These are phyloP conservation scores for Globisporangium parvum DNA, from an alignment of 352 stramenopile species.

Conservation along the genomic window DNA sequence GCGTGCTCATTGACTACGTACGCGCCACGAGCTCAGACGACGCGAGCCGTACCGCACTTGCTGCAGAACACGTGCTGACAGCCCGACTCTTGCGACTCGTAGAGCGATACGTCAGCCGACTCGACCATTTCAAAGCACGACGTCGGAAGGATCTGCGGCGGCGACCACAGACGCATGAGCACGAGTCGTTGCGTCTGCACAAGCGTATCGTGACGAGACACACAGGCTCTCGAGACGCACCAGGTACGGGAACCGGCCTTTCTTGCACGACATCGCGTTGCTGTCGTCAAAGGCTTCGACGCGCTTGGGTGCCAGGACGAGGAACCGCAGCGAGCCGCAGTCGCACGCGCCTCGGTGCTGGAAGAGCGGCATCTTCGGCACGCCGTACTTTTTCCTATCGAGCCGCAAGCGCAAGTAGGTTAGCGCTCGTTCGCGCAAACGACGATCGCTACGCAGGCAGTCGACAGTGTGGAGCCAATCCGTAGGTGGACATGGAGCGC, in stretches of 20 bases:
- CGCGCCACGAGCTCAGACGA: background rate
- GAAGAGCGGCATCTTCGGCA: constrained; percentile 65
- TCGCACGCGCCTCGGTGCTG: constrained; percentile 70
- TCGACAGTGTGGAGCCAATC: too few relatives aligned
- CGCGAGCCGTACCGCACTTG: constrained; percentile 49
- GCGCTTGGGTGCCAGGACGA: constrained; percentile 62
- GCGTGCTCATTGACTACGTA: background rate
- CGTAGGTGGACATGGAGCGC: background rate
- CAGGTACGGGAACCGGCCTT: constrained; percentile 71
- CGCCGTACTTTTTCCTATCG: constrained; percentile 68
- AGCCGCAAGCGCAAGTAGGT: background rate
- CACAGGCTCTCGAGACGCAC: constrained; percentile 15
- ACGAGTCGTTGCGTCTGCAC: background rate
- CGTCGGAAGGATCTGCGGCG: constrained; percentile 51
- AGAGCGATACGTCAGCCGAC: constrained; percentile 54
- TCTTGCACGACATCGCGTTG: constrained; percentile 80
- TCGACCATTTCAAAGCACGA: constrained; percentile 79
- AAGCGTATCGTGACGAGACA: background rate
- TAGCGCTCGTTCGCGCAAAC: background rate
- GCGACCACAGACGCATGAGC: background rate
- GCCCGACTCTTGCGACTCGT: constrained; percentile 60
- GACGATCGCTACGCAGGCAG: too few relatives aligned
- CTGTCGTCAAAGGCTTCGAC: constrained; percentile 82
- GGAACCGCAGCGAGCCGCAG: constrained; percentile 63
- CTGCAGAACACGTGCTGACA: constrained; percentile 75